Evolutionary conservation across 371 early-diverging fungal genomes (phyloP).

Genomic region (Rhizopus delemar): DNA sequence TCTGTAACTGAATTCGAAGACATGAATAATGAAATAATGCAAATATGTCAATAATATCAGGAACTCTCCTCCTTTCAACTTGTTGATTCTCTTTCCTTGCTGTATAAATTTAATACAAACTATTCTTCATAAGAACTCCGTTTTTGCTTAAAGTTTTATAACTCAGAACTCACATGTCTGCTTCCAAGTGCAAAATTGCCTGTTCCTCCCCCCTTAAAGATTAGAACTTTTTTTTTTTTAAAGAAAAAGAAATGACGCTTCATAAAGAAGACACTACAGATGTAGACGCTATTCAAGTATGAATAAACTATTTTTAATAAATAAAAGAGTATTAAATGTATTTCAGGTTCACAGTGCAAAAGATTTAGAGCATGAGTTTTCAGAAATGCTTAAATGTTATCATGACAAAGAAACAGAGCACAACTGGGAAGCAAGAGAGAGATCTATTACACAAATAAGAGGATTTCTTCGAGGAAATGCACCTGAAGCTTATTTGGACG

Average conservation of each 20-base stretch:
- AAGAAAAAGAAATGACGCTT: slow-evolving; percentile 18
- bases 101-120: too few species aligned
- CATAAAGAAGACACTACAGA: slow-evolving; percentile 18
- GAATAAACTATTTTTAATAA: background rate
- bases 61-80: too few species aligned
- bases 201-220: background rate
- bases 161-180: background rate
- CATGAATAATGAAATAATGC: too few species aligned
- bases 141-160: background rate
- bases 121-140: background rate
- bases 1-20: too few species aligned
- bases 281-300: background rate
- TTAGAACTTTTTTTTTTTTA: slow-evolving; percentile 1
- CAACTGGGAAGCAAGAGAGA: slow-evolving; percentile 43
- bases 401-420: slow-evolving; percentile 38
- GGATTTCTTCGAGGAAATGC: slow-evolving; percentile 46
- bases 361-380: slow-evolving; percentile 30
- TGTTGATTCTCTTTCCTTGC: too few species aligned
- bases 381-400: slow-evolving; percentile 22
- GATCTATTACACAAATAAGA: slow-evolving; percentile 23
- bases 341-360: slow-evolving; percentile 28
- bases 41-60: too few species aligned
- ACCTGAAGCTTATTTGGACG: slow-evolving; percentile 38
- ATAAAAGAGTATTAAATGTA: background rate
- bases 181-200: background rate